phyloP scores from a whole-genome alignment of 352 stramenopile genomes.

The Sclerospora graminicola region DNA sequence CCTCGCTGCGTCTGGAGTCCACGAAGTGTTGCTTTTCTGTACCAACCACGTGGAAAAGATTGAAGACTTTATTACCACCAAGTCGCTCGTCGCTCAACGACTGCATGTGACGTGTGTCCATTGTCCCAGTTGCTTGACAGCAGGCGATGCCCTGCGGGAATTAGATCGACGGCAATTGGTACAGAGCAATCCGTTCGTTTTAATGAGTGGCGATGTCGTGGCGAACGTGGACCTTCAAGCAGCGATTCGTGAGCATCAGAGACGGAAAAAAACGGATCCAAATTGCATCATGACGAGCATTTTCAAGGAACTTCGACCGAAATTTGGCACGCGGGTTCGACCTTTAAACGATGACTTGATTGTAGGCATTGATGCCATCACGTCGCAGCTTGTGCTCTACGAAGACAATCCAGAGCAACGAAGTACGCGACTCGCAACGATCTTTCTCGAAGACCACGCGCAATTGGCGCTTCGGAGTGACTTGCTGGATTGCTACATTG shows the following conservation, averaged over 20 bases:
- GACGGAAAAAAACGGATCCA: constrained; percentile 83
- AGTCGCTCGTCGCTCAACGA: constrained; percentile 45
- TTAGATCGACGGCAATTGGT: constrained; percentile 92
- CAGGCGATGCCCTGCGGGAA: constrained; percentile 92
- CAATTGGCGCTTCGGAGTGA: constrained; percentile 88
- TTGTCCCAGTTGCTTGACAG: constrained; percentile 80
- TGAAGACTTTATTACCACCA: constrained; percentile 66
- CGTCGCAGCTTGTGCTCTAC: constrained; percentile 79
- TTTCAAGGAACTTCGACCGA: constrained; percentile 82
- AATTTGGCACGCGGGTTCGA: constrained; percentile 44
- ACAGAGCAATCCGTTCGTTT: constrained; percentile 94
- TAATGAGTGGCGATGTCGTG: constrained; percentile 94
- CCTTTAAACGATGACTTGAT: constrained; percentile 74
- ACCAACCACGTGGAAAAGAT: constrained; percentile 80
- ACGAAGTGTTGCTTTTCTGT: constrained; percentile 95
- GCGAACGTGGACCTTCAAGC: constrained; percentile 91
- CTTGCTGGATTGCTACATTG: constrained; percentile 95
- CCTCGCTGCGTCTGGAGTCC: constrained; percentile 86
- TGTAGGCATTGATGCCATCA: constrained; percentile 65
- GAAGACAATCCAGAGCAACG: constrained; percentile 49
- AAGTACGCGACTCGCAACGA: constrained; percentile 42
- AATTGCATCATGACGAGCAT: constrained; percentile 94
- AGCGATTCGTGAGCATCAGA: constrained; percentile 63
- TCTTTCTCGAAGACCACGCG: constrained; percentile 78
- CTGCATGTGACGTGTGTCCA: constrained; percentile 61